Percentiles rank a stretch among this genome's conserved stretches.
These are phyloP conservation scores for Tolypocladium endophyticum DNA, from an alignment of 2,329 filamentous ascomycete genomes.

Conservation along the genomic window DNA sequence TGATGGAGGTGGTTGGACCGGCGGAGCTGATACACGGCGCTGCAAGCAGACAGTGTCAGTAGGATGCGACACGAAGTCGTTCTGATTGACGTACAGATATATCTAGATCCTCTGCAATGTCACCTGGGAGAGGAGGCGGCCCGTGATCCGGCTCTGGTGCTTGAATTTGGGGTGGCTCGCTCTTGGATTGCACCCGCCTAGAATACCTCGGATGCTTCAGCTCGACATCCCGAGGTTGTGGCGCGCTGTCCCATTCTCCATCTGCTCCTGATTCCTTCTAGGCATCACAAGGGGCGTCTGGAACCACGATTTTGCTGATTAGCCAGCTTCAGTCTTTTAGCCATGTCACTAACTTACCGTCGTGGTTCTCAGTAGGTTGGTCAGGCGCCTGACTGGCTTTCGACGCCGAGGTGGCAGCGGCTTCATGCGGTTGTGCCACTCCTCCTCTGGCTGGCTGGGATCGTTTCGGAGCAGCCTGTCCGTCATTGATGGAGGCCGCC, in stretches of 20 bases:
- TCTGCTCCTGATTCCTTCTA: constrained; percentile 11
- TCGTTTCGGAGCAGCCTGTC: background rate
- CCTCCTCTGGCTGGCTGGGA: background rate
- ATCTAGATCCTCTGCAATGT: background rate
- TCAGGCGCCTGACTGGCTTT: background rate
- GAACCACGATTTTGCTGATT: constrained; percentile 3
- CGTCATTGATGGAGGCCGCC: background rate
- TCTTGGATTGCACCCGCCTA: constrained; percentile 36
- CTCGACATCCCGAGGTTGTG: constrained; percentile 6
- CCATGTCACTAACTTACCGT: constrained; percentile 6
- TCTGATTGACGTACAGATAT: constrained; percentile 4
- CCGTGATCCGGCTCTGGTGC: constrained; percentile 8
- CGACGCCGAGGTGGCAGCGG: background rate
- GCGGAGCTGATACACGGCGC: constrained; percentile 17
- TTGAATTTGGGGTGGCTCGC: constrained; percentile 26
- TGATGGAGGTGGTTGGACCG: constrained; percentile 4
- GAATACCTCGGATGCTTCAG: constrained; percentile 28
- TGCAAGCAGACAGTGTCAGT: constrained; percentile 2
- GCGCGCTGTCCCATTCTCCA: constrained; percentile 4
- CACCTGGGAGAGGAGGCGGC: background rate
- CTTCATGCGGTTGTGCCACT: background rate
- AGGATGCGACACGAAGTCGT: background rate
- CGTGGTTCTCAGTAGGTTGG: background rate
- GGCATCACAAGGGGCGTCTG: constrained; percentile 9
- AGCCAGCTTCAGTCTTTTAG: background rate